Conservation (phyloP, 495 filamentous ascomycete genomes). For the Tirmania nivea region DNA sequence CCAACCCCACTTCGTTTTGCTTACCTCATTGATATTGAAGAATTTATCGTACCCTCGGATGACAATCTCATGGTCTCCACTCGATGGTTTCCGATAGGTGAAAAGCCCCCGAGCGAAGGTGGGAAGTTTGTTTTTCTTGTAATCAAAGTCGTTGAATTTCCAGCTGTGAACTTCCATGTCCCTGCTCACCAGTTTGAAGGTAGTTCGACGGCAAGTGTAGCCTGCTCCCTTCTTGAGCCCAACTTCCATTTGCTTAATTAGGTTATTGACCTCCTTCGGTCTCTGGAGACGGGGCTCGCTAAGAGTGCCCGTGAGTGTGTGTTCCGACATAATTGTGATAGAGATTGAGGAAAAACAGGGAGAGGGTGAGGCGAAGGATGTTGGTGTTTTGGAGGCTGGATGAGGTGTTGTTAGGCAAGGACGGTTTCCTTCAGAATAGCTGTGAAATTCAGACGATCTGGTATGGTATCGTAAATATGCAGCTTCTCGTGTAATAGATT, state of each 20-base stretch:
- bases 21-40: conserved; percentile 73
- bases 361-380: too few relatives aligned
- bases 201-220: conserved; percentile 52
- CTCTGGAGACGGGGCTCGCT: conserved; percentile 23
- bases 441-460: too few relatives aligned
- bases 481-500: too few relatives aligned
- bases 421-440: too few relatives aligned
- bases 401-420: too few relatives aligned
- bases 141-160: conserved; percentile 86
- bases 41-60: conserved; percentile 95
- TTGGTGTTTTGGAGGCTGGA: too few relatives aligned
- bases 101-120: conserved; percentile 87
- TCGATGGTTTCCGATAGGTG: conserved; percentile 37
- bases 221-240: conserved; percentile 27
- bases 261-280: conserved; percentile 25
- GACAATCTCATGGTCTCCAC: conserved; percentile 51
- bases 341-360: too few relatives aligned
- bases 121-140: conserved; percentile 63
- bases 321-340: too few relatives aligned
- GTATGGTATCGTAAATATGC: too few relatives aligned
- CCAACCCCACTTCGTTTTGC: conserved; percentile 57
- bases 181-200: conserved; percentile 40
- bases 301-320: not conserved
- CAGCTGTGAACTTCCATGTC: conserved; percentile 61
- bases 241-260: conserved; percentile 28